These are phyloP conservation scores for Ilex asprella DNA, from an alignment of 257 asterid genomes.

Conservation along the genomic window DNA sequence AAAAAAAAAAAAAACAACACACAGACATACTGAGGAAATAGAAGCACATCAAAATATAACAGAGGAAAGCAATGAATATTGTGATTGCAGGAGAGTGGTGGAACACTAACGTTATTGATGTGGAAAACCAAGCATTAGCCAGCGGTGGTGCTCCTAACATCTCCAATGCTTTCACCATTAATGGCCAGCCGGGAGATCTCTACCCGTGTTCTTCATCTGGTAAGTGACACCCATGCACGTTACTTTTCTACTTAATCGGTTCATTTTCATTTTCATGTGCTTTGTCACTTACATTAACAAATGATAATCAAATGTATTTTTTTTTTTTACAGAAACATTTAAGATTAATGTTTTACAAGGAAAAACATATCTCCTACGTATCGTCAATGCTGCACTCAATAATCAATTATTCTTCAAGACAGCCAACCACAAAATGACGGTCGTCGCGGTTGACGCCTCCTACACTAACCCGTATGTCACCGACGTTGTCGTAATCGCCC, in stretches of 20 bases:
- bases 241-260: too few relatives aligned
- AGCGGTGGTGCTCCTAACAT: neutral
- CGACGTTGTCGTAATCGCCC: neutral
- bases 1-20: too few relatives aligned
- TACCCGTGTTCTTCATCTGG: neutral
- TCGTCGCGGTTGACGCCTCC: neutral
- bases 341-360: neutral
- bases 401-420: neutral
- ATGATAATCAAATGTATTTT: too few relatives aligned
- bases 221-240: slow-evolving; percentile 1
- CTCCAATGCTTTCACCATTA: slow-evolving; percentile 4
- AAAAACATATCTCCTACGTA: slow-evolving; percentile 3
- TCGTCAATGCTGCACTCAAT: slow-evolving; percentile 2
- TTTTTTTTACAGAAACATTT: neutral
- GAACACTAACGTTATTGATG: slow-evolving; percentile 4
- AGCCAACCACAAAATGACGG: slow-evolving; percentile 1
- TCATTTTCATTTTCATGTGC: neutral
- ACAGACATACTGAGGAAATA: too few relatives aligned
- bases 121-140: neutral
- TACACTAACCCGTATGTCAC: neutral
- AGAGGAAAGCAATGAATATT: neutral
- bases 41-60: neutral
- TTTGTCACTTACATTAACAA: neutral
- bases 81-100: slow-evolving; percentile 5
- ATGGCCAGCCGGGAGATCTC: slow-evolving; percentile 7